Base-by-base conservation (phyloP, 2,329 filamentous ascomycete genomes). In the Exserohilum rostratum region DNA sequence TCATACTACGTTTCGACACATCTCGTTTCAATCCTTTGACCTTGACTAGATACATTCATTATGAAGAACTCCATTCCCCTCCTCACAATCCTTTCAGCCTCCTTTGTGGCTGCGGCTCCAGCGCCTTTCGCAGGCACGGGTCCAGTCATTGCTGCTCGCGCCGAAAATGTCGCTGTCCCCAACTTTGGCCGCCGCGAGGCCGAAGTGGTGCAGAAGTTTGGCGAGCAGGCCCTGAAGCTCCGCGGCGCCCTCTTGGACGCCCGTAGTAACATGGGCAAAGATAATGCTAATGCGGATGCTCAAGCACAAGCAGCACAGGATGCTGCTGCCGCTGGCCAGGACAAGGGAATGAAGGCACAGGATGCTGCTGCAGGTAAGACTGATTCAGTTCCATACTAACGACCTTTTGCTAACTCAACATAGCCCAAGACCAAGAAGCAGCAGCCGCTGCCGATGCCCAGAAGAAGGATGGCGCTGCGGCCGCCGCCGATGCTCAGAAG, bases 1-100 rank as follows among this genome's bases (percentile, higher is more conserved):
- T 75, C 70, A 67, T 46, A 60, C 50, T 60, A 62, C 51, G 46
- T 65, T 56, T 69, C 61, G 55, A 60, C 54, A 64, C 48, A 57
- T 29, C 56, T 65, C 63, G 58, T 54, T 69, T 55, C 63, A 66
- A 63, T 57, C 46, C 49, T 65, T 55, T 50, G 18, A 48, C 25
- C 29, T 50, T 42, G 53, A 54, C 25, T 35, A 31, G 27, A 49
- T 37, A 46, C 39, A 38, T 56, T 65, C 69, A 71, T 40, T 54
- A 75, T 75, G 72, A 75, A 70, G 71, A 66, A 61, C 44, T 67
- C 64, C 44, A 60, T 65, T 30, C 58, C 72, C 39, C 64, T 75
- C 58, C 61, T 74, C 49, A 67, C 72, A 25, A 60, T 75, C 60
- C 62, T 74, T 60, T 73, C 71, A 20, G 61, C 66, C 17, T 65